Base-by-base conservation (phyloP, 805 yeast species). In the Blastobotrys peoriensis region DNA sequence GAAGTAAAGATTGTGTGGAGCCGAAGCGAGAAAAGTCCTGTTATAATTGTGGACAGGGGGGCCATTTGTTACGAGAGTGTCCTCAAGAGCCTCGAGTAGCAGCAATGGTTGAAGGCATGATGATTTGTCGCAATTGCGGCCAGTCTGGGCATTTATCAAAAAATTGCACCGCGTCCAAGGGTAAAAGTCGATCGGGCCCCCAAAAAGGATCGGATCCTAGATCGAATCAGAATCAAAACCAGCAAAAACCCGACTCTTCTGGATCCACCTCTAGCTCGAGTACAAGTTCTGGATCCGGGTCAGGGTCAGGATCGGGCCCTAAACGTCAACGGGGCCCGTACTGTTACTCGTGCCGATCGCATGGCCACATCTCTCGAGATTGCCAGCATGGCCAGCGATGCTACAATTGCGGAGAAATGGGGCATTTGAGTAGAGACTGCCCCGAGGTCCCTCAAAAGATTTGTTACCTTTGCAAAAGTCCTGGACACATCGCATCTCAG, bases 341-440 rank as follows among this genome's bases (percentile, higher is more conserved):
- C 69, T 88, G 97, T 70, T 89, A 86, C 76, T 84, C 89, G 51
- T 88, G 97, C 69, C 96, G 96, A 57, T 79, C 81, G 67, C 86
- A 49, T 39, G 95, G 95, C 54, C 95, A 86, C 72, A 73, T 86
- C 61, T 94, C 95, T 57, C 93, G 83, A 63, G 83, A 79, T 64
- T 88, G 97, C 71, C 74, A 83, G 53, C 78, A 79, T 54, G 78
- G 79, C 65, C 88, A 87, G 68, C 93, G 87, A 67, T 88, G 97
- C 69, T 88, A 84, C 81, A 83, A 25, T 25, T 88, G 97, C 70
- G 94, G 94, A 59, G 86, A 83, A 65, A 76, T 83, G 48, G 96
- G 96, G 49, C 97, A 88, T 61, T 81, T 88, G 58, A 80, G 93
- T 51, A 85, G 79, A 67, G 95, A 84, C 54, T 87, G 96, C 69